A percentile compares a stretch with the other conserved stretches of the same genome.
Evolutionary conservation across 1,284 basidiomycete species (phyloP).

Genomic region (Rhodotorula sp.): DNA sequence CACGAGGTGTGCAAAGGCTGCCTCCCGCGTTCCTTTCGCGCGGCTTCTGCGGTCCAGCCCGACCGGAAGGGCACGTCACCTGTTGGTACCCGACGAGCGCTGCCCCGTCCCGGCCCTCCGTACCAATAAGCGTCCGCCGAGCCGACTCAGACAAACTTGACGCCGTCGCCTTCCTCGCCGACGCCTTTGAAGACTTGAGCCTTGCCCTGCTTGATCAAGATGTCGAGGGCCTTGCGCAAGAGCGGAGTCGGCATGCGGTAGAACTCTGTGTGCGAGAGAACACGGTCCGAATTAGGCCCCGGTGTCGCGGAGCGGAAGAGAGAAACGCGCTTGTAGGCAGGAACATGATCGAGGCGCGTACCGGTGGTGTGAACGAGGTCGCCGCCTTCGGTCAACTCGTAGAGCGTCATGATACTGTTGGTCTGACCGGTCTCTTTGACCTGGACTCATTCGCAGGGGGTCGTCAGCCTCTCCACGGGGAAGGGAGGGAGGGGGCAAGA

Average conservation of each 20-base stretch:
- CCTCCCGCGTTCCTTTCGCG: too few relatives aligned
- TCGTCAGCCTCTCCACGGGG: neutral
- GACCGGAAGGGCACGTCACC: too few relatives aligned
- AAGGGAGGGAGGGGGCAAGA: neutral
- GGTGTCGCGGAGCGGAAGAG: neutral
- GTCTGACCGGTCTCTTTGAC: slow-evolving; percentile 55
- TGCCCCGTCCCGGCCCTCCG: neutral
- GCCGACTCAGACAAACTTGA: slow-evolving; percentile 52
- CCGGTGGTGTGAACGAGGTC: slow-evolving; percentile 51
- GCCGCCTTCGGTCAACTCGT: slow-evolving; percentile 55
- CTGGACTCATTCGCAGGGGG: slow-evolving; percentile 38
- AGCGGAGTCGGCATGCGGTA: slow-evolving; percentile 51
- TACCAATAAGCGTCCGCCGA: neutral
- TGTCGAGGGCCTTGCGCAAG: slow-evolving; percentile 53
- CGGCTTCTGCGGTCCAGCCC: too few relatives aligned
- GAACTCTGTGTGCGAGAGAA: slow-evolving; percentile 50
- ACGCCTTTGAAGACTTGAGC: slow-evolving; percentile 54
- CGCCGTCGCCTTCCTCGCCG: slow-evolving; percentile 52
- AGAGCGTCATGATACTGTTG: slow-evolving; percentile 57
- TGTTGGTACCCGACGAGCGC: too few relatives aligned
- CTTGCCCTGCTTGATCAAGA: slow-evolving; percentile 54
- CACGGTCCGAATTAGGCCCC: neutral
- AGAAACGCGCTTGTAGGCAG: too few relatives aligned
- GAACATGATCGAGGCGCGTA: slow-evolving; percentile 27
- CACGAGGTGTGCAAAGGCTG: too few relatives aligned